These are phyloP conservation scores for Recurvomyces mirabilis DNA, from an alignment of 495 filamentous ascomycete genomes.

Conservation along the genomic window DNA sequence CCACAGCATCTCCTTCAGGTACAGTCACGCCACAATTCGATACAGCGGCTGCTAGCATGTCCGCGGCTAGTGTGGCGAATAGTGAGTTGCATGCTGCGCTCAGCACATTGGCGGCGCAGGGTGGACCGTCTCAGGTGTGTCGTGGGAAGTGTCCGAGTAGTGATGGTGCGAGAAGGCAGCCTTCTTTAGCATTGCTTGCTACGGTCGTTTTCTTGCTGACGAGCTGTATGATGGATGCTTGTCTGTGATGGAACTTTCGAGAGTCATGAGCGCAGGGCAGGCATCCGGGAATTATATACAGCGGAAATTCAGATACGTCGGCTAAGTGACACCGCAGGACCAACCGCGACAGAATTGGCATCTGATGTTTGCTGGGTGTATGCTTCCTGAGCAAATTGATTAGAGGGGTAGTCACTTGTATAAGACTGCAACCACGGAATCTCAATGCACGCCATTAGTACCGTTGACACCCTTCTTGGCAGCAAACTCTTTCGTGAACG, in stretches of 20 bases:
- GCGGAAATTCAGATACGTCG: no score
- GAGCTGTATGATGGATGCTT: no score
- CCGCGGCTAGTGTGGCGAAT: neutral
- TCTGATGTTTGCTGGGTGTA: no score
- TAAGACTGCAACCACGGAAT: no score
- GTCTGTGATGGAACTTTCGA: no score
- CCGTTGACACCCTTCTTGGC: neutral
- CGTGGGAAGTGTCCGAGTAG: neutral
- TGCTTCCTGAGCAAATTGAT: no score
- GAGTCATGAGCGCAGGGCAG: no score
- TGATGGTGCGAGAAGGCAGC: neutral
- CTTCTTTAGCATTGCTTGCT: neutral
- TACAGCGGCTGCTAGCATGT: neutral
- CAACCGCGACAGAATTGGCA: no score
- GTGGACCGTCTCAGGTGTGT: neutral
- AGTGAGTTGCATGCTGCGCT: constrained; percentile 1
- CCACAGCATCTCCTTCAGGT: neutral
- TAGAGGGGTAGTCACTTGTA: no score
- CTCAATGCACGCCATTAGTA: neutral
- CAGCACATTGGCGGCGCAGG: neutral
- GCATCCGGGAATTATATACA: no score
- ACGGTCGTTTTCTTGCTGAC: no score
- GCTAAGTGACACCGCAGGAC: no score
- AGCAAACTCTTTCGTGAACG: constrained; percentile 19
- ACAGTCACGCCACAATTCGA: neutral